These are phyloP conservation scores for Colletotrichum incanum DNA, from an alignment of 2,329 filamentous ascomycete genomes.

Conservation along the genomic window DNA sequence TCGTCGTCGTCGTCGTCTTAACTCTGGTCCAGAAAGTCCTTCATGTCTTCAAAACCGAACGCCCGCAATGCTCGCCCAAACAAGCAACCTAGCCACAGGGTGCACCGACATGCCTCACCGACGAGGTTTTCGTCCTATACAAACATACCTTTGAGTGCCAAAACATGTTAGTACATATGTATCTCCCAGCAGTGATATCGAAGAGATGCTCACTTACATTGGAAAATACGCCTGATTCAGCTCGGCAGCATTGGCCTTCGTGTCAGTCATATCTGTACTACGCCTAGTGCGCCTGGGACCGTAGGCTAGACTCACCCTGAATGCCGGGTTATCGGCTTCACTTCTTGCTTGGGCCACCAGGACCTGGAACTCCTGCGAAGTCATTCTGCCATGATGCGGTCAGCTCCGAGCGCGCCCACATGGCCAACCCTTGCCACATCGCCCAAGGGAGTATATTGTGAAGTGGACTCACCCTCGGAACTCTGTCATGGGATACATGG, in stretches of 20 bases:
- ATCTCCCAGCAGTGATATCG: neutral
- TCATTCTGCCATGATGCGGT: slow-evolving; percentile 63
- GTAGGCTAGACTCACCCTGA: slow-evolving; percentile 64
- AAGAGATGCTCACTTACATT: slow-evolving; percentile 63
- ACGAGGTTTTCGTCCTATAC: slow-evolving; percentile 72
- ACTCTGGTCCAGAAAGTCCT: slow-evolving; percentile 1
- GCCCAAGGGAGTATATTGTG: neutral
- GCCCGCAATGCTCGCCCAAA: slow-evolving; percentile 7
- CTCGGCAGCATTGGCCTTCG: neutral
- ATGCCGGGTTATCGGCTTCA: slow-evolving; percentile 67
- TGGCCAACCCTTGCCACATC: neutral
- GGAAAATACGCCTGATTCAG: slow-evolving; percentile 71
- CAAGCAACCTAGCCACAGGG: slow-evolving; percentile 8
- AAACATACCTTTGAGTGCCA: slow-evolving; percentile 67
- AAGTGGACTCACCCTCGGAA: slow-evolving; percentile 59
- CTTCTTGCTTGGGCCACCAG: slow-evolving; percentile 69
- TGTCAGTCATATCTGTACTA: slow-evolving; percentile 22
- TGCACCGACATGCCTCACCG: slow-evolving; percentile 23
- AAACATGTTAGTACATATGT: neutral
- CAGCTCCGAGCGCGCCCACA: slow-evolving; percentile 39
- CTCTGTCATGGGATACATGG: slow-evolving; percentile 70
- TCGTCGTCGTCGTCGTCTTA: slow-evolving; percentile 16
- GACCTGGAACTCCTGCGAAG: slow-evolving; percentile 70
- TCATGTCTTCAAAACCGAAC: neutral
- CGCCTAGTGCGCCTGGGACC: neutral